Evolutionary conservation across 352 stramenopile genomes (phyloP).

Genomic region (Pythium brassicae): DNA sequence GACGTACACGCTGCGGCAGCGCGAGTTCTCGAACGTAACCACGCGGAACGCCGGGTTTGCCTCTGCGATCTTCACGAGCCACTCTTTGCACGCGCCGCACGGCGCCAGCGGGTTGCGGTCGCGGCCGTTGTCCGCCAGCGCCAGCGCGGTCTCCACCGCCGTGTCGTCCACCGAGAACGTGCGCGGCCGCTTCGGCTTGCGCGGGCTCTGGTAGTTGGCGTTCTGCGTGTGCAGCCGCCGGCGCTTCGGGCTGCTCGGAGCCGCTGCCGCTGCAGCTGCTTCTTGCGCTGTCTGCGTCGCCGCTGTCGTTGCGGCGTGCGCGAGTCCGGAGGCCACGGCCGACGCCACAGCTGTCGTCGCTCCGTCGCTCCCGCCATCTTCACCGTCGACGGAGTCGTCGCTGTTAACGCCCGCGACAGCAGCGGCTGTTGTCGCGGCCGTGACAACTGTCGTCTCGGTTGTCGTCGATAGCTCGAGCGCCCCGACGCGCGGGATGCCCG

Average conservation of each 20-base stretch:
- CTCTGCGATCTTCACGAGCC: slow-evolving; percentile 99
- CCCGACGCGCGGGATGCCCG: not conserved
- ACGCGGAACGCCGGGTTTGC: slow-evolving; percentile 96
- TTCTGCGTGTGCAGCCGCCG: slow-evolving; percentile 9
- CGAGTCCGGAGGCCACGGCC: slow-evolving; percentile 4
- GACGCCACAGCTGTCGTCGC: not conserved
- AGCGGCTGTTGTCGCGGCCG: not conserved
- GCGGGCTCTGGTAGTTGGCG: slow-evolving; percentile 13
- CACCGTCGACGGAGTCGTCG: not conserved
- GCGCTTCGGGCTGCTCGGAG: slow-evolving; percentile 4
- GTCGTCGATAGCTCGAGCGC: not conserved
- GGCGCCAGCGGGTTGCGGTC: slow-evolving; percentile 96
- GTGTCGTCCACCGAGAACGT: slow-evolving; percentile 79
- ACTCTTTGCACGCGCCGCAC: slow-evolving; percentile 98
- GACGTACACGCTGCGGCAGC: slow-evolving; percentile 92
- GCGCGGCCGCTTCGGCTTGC: slow-evolving; percentile 79
- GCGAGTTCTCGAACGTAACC: slow-evolving; percentile 94
- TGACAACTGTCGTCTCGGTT: not conserved
- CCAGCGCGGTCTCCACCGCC: slow-evolving; percentile 38
- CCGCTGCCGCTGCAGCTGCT: not conserved
- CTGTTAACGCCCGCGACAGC: not conserved
- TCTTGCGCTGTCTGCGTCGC: not conserved
- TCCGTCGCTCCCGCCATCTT: not conserved
- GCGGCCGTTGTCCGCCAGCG: slow-evolving; percentile 18
- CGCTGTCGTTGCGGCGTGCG: not conserved